These are phyloP conservation scores for Pseudogymnoascus pannorum DNA, from an alignment of 2,329 filamentous ascomycete species.

Conservation along the genomic window DNA sequence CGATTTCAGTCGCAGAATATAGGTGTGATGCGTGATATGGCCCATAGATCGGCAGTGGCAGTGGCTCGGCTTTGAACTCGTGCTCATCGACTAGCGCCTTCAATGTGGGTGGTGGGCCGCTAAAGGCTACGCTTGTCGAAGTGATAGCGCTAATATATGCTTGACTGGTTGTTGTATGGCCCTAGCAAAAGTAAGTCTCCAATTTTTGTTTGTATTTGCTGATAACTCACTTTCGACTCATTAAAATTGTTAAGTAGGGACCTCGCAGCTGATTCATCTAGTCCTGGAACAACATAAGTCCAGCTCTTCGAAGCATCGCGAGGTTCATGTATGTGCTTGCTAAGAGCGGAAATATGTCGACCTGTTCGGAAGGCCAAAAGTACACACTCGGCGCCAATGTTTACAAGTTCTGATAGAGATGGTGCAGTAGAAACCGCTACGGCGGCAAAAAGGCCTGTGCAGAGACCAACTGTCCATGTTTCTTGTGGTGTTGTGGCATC, in stretches of 20 bases:
- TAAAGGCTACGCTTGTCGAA: constrained; percentile 43
- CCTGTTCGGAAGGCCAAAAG: constrained; percentile 61
- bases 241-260: constrained; percentile 51
- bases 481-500: constrained; percentile 43
- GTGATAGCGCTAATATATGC: constrained; percentile 48
- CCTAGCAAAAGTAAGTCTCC: constrained; percentile 3
- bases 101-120: constrained; percentile 45
- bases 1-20: constrained; percentile 38
- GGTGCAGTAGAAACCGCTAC: constrained; percentile 56
- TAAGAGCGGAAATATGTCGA: constrained; percentile 44
- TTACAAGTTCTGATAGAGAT: constrained; percentile 53
- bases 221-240: constrained; percentile 38
- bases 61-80: constrained; percentile 36
- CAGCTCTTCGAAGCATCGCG: constrained; percentile 49
- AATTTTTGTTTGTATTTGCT: constrained; percentile 4
- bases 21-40: constrained; percentile 51
- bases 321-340: constrained; percentile 30
- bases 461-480: constrained; percentile 55
- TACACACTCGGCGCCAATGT: constrained; percentile 55
- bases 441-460: constrained; percentile 65
- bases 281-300: constrained; percentile 58
- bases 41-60: constrained; percentile 46
- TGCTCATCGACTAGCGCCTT: constrained; percentile 34
- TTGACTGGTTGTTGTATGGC: constrained; percentile 18
- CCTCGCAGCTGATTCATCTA: constrained; percentile 44